Percentiles rank a stretch among this genome's conserved stretches.
These are phyloP conservation scores for Lactifluus volemus DNA, from an alignment of 768 basidiomycete species.

Conservation along the genomic window DNA sequence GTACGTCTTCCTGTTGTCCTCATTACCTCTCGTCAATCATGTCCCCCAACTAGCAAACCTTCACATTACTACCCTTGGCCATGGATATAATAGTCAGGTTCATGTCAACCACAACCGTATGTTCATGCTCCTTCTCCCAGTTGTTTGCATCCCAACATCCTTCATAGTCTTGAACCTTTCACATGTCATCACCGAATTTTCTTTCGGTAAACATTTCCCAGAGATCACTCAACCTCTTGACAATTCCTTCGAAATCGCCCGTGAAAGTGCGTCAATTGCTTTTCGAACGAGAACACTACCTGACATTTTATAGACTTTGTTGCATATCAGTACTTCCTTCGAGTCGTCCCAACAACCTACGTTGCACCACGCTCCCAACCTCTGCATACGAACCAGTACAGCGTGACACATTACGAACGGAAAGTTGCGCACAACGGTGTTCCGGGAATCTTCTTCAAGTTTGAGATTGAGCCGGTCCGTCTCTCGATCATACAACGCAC, in stretches of 20 bases:
- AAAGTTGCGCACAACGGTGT: slow-evolving; percentile 71
- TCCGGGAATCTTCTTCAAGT: slow-evolving; percentile 98
- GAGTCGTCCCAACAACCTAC: slow-evolving; percentile 94
- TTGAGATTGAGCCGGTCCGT: slow-evolving; percentile 85
- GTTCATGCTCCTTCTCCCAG: slow-evolving; percentile 25
- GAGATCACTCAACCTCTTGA: slow-evolving; percentile 93
- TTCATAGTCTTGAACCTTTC: slow-evolving; percentile 87
- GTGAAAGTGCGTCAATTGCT: slow-evolving; percentile 45
- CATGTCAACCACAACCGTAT: slow-evolving; percentile 82
- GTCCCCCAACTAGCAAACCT: slow-evolving; percentile 56
- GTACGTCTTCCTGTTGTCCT: slow-evolving; percentile 28
- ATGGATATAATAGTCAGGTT: slow-evolving; percentile 81
- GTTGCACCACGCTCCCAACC: slow-evolving; percentile 60
- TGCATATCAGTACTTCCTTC: slow-evolving; percentile 90
- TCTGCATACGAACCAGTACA: slow-evolving; percentile 78
- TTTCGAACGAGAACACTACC: slow-evolving; percentile 7
- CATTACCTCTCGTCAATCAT: neutral
- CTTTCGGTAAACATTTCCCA: slow-evolving; percentile 93
- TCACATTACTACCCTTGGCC: slow-evolving; percentile 90
- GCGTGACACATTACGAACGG: slow-evolving; percentile 87
- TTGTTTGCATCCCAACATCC: neutral
- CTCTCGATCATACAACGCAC: slow-evolving; percentile 86
- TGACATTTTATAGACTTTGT: slow-evolving; percentile 53
- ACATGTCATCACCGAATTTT: slow-evolving; percentile 94
- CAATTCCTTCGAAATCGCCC: slow-evolving; percentile 70